phyloP scores from a whole-genome alignment of 2,329 filamentous ascomycete species.

The Alternaria metachromatica region DNA sequence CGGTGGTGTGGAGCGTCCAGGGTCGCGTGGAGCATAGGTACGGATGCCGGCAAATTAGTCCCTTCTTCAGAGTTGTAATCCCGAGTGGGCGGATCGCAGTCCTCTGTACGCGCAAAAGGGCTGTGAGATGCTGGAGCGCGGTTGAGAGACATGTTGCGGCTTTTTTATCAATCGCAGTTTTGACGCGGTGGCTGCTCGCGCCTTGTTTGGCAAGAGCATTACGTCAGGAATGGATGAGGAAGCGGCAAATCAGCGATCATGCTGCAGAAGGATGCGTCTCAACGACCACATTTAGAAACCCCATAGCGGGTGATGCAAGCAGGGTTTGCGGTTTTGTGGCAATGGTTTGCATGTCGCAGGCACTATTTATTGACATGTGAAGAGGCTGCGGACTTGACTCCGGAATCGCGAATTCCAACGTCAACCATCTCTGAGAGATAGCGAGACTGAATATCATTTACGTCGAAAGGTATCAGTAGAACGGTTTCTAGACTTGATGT shows the following conservation, averaged over 20 bases:
- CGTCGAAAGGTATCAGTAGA: not conserved
- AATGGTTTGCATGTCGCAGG: not conserved
- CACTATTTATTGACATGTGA: slow-evolving; percentile 1
- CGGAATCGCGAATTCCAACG: not conserved
- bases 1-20: slow-evolving; percentile 28
- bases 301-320: slow-evolving; percentile 12
- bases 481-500: not conserved
- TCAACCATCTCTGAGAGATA: not conserved
- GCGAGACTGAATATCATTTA: not conserved
- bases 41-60: not conserved
- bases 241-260: slow-evolving; percentile 6
- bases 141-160: slow-evolving; percentile 1
- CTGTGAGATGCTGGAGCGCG: not conserved
- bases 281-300: slow-evolving; percentile 9
- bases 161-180: not conserved
- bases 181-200: slow-evolving; percentile 10
- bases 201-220: slow-evolving; percentile 14
- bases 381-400: not conserved
- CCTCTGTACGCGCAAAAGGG: not conserved
- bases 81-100: not conserved
- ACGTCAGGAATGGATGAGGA: slow-evolving; percentile 8
- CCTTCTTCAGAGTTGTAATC: not conserved
- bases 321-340: slow-evolving; percentile 5
- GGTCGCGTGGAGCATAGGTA: slow-evolving; percentile 16
- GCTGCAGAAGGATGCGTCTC: slow-evolving; percentile 16